Conservation (phyloP, 306 rosid species). For the Sicyos baderoa region DNA sequence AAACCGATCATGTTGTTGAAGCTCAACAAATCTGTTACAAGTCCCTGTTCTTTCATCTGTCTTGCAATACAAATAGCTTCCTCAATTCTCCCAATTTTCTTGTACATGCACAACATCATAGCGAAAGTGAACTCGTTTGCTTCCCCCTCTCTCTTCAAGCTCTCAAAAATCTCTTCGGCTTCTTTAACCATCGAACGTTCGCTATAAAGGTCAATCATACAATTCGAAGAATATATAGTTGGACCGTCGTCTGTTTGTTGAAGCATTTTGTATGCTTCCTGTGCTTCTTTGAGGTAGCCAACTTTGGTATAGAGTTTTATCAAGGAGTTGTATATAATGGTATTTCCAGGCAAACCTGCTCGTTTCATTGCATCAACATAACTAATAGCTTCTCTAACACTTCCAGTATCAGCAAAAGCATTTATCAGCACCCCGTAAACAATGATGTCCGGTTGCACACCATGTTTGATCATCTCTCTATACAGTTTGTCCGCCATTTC, state of each 20-base stretch:
- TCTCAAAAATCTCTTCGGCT: constrained; percentile 53
- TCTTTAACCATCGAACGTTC: constrained; percentile 54
- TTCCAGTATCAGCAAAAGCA: constrained; percentile 63
- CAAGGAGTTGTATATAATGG: constrained; percentile 49
- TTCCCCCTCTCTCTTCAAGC: constrained; percentile 38
- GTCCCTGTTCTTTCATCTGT: constrained; percentile 48
- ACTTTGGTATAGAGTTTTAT: constrained; percentile 73
- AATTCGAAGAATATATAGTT: constrained; percentile 59
- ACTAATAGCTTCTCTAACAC: constrained; percentile 46
- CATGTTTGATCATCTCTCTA: constrained; percentile 51
- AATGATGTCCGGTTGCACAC: constrained; percentile 53
- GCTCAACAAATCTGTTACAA: constrained; percentile 49
- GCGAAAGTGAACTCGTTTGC: constrained; percentile 77
- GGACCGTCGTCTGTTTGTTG: constrained; percentile 45
- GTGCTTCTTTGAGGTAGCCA: constrained; percentile 65
- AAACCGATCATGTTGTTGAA: constrained; percentile 57
- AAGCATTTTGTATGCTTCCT: constrained; percentile 59
- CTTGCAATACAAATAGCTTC: constrained; percentile 52
- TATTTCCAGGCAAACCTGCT: constrained; percentile 49
- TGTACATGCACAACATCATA: constrained; percentile 84
- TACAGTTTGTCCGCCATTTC: constrained; percentile 50
- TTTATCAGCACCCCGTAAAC: constrained; percentile 63
- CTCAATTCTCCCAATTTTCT: constrained; percentile 56
- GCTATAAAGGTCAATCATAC: constrained; percentile 79
- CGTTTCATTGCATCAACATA: constrained; percentile 50